phyloP scores from a whole-genome alignment of 1,139 yeast species.

The Debaryomyces robertsiae region DNA sequence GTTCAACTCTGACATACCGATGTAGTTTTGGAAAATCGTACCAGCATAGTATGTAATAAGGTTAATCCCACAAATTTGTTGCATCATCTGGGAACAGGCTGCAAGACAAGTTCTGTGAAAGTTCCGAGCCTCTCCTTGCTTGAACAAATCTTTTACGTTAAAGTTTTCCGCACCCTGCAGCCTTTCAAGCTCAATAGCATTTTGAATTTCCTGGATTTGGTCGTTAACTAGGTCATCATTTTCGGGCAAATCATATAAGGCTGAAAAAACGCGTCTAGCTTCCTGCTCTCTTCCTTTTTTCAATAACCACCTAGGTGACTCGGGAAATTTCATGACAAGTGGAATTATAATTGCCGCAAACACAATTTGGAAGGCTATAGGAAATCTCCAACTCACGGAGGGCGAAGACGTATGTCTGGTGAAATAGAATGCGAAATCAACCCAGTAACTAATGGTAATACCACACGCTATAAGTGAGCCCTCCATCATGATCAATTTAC shows the following conservation, averaged over 20 bases:
- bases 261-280: slow-evolving; percentile 51
- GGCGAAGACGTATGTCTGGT: slow-evolving; percentile 21
- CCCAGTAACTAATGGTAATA: slow-evolving; percentile 45
- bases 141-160: slow-evolving; percentile 29
- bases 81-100: slow-evolving; percentile 48
- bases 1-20: slow-evolving; percentile 41
- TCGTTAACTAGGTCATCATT: slow-evolving; percentile 28
- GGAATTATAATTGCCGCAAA: slow-evolving; percentile 36
- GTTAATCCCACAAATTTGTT: slow-evolving; percentile 47
- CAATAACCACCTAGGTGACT: slow-evolving; percentile 54
- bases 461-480: slow-evolving; percentile 44
- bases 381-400: slow-evolving; percentile 45
- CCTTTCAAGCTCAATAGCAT: slow-evolving; percentile 31
- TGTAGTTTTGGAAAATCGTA: slow-evolving; percentile 44
- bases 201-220: slow-evolving; percentile 34
- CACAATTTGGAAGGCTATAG: slow-evolving; percentile 47
- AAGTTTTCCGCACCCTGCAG: slow-evolving; percentile 25
- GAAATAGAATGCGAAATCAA: slow-evolving; percentile 48
- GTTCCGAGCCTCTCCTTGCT: slow-evolving; percentile 45
- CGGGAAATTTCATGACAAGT: slow-evolving; percentile 42
- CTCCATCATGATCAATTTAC: slow-evolving; percentile 37
- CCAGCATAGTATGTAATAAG: slow-evolving; percentile 46
- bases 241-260: slow-evolving; percentile 40
- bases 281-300: slow-evolving; percentile 44
- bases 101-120: slow-evolving; percentile 53